Conservation (phyloP, 192 early-diverging fungal genomes). For the Coemansia pectinata region DNA sequence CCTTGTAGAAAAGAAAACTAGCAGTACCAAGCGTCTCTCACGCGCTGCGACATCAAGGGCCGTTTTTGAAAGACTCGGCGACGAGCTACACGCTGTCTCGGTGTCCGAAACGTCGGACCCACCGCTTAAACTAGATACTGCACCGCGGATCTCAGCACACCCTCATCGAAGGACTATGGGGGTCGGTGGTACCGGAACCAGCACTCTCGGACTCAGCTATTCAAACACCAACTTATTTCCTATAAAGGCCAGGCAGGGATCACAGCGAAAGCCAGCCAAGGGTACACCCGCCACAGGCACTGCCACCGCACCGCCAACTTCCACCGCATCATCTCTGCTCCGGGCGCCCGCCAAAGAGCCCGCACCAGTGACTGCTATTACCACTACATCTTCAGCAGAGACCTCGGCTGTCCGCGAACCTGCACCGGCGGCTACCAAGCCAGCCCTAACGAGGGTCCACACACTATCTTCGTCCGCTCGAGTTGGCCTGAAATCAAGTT, state of each 20-base stretch:
- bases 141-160: constrained; percentile 24
- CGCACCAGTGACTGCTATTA: neutral
- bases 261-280: constrained; percentile 14
- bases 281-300: constrained; percentile 5
- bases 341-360: neutral
- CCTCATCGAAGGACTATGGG: constrained; percentile 47
- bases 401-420: neutral
- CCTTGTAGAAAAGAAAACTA: neutral
- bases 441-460: neutral
- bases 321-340: neutral
- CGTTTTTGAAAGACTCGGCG: constrained; percentile 9
- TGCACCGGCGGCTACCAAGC: neutral
- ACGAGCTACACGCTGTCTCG: neutral
- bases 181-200: constrained; percentile 53
- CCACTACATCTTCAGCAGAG: neutral
- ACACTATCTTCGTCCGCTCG: neutral
- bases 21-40: neutral
- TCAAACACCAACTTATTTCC: constrained; percentile 44
- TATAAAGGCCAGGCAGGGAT: constrained; percentile 26
- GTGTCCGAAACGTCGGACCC: constrained; percentile 1
- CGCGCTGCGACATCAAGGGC: constrained; percentile 2
- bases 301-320: neutral
- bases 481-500: neutral
- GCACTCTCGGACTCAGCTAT: constrained; percentile 52
- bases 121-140: constrained; percentile 8